These are phyloP conservation scores for Leptodermis oblonga DNA, from an alignment of 257 asterid species.

Conservation along the genomic window DNA sequence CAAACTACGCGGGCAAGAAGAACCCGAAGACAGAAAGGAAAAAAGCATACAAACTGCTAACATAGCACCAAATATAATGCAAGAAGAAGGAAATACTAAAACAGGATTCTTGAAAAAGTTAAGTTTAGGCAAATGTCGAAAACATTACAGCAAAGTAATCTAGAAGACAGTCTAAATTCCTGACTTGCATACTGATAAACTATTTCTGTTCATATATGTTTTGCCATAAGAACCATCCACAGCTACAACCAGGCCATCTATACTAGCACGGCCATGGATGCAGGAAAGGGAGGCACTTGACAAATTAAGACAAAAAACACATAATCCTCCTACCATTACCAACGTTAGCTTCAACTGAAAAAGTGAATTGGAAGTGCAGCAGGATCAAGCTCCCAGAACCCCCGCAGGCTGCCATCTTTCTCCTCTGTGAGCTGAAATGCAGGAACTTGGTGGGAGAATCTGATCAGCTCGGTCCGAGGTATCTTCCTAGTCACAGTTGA, in stretches of 20 bases:
- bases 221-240: background rate
- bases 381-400: conserved; percentile 36
- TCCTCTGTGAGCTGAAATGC: conserved; percentile 31
- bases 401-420: conserved; percentile 21
- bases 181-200: background rate
- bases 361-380: conserved; percentile 23
- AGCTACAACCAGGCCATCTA: conserved; percentile 15
- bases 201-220: background rate
- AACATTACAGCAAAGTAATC: background rate
- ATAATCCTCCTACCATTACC: background rate
- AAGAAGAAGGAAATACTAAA: background rate
- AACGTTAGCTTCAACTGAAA: conserved; percentile 13
- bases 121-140: background rate
- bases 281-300: background rate
- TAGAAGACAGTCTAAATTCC: background rate
- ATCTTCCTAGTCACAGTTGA: conserved; percentile 9
- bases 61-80: background rate
- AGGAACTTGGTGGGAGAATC: conserved; percentile 40
- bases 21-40: no score
- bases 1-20: no score
- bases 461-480: conserved; percentile 19
- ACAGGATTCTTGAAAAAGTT: background rate
- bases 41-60: conserved; percentile 5
- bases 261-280: conserved; percentile 11
- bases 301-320: conserved; percentile 1